Base-by-base conservation (phyloP, 148 eudicot genomes). In the Persicaria tinctoria region DNA sequence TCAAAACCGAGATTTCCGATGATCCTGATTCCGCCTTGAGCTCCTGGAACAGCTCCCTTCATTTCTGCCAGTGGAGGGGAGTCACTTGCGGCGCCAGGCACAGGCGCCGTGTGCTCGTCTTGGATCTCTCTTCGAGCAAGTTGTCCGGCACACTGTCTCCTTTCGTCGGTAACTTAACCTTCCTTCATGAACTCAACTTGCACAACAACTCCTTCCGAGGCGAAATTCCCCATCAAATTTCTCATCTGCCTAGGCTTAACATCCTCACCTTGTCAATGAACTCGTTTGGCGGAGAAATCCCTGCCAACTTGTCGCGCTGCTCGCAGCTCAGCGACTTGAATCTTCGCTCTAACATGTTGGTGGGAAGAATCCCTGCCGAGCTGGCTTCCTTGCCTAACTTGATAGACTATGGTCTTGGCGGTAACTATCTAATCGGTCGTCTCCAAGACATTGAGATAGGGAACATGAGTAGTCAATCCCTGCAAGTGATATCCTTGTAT, bases 41-140 rank as follows among this genome's bases (percentile, higher is more conserved):
- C 54, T 80, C 83, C 12, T 83, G 85, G 85, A 80, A 77, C 27
- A 54, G 13, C 44, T 77, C 83, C 8, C 59, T 72, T 20, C 56
- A 59, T 70, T 77, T 80, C 68, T 83, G 85, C 55, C 46, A 73
- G 45, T 83, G 85, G 85, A 12, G 23, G 11, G 85, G 85, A 17
- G 83, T 83, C 23, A 80, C 47, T 27, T 83, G 85, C 72, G 73
- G 83, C 59, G 73, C 16, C 3, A 77, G 59, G 68, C 85, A 83
- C 79, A 68, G 66, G 4, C 55, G 2, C 3, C 68, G 85, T 53
- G 83, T 83, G 38, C 8, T 64, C 2, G 44, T n/a, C 5, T 75
- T 83, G 70, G 57, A 77, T 20, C 83, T 83, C 70, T 14, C 17
- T 16, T 14, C 18, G 5, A 55, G 60, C 60, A 55, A 55, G 18